Percentiles rank a stretch among this genome's conserved stretches.
These are phyloP conservation scores for Gaultheria prostrata DNA, from an alignment of 148 eudicot genomes.

Conservation along the genomic window DNA sequence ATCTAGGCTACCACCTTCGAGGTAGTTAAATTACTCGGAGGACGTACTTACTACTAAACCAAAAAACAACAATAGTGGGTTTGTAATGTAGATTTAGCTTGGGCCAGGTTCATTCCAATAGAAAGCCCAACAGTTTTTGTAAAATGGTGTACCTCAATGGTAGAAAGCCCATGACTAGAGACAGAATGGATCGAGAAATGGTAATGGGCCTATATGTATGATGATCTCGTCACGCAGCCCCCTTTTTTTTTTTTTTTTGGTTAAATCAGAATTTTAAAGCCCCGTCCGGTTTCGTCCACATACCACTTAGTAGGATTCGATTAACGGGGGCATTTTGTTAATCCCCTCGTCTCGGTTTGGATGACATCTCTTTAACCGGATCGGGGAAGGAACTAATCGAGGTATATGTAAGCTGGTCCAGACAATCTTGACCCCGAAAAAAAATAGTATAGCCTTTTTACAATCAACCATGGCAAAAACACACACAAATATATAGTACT, in stretches of 20 bases:
- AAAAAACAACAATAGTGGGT: no score
- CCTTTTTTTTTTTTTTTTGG: not conserved
- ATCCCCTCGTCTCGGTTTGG: no score
- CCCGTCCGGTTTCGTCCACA: no score
- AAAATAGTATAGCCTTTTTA: not conserved
- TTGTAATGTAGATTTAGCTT: not conserved
- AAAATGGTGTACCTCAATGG: not conserved
- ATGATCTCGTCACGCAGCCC: not conserved
- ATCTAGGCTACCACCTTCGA: no score
- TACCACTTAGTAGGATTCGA: no score
- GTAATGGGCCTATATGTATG: not conserved
- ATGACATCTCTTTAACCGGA: no score
- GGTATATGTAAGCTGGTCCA: no score
- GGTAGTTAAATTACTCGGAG: no score
- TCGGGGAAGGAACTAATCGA: no score
- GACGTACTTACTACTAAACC: no score
- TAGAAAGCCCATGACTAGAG: not conserved
- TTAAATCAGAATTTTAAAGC: not conserved
- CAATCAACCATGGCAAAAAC: not conserved
- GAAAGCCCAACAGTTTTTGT: not conserved
- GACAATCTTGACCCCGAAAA: no score
- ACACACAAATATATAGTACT: not conserved
- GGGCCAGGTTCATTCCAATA: not conserved
- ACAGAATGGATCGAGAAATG: not conserved
- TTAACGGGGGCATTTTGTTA: no score